Conservation (phyloP, 148 eudicot genomes). For the Nepenthes mirabilis region DNA sequence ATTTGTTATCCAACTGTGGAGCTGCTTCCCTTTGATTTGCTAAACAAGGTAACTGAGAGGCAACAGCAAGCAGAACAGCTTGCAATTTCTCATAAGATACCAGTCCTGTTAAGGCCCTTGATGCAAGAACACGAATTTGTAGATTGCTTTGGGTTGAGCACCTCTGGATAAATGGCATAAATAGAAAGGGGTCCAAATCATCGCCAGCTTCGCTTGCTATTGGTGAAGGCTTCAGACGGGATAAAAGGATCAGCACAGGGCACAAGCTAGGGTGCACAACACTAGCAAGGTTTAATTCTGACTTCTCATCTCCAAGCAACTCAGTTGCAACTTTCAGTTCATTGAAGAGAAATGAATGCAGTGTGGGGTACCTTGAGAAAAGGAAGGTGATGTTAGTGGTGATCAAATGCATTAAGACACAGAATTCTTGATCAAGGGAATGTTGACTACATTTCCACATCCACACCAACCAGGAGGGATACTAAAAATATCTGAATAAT, state of each 20-base stretch:
- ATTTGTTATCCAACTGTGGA: constrained; percentile 4
- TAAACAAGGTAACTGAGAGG: constrained; percentile 47
- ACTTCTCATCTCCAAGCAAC: constrained; percentile 35
- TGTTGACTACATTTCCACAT: no score
- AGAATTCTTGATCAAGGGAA: no score
- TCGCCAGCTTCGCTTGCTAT: constrained; percentile 79
- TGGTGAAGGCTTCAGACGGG: constrained; percentile 90
- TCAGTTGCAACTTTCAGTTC: constrained; percentile 77
- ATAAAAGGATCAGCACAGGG: constrained; percentile 75
- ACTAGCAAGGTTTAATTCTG: constrained; percentile 46
- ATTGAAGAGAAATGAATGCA: constrained; percentile 61
- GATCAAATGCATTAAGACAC: neutral
- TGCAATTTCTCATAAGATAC: constrained; percentile 90
- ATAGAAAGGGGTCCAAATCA: constrained; percentile 69
- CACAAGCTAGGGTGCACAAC: constrained; percentile 92
- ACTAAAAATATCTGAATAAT: no score
- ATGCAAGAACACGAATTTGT: constrained; percentile 81
- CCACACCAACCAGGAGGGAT: no score
- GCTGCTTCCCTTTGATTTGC: constrained; percentile 13
- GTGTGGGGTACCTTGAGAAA: constrained; percentile 67
- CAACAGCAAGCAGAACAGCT: constrained; percentile 44
- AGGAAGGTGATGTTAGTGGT: neutral
- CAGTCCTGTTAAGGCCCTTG: constrained; percentile 72
- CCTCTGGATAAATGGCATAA: constrained; percentile 76
- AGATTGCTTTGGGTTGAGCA: constrained; percentile 80